A percentile compares a stretch with the other conserved stretches of the same genome.
Evolutionary conservation across 495 filamentous ascomycete genomes (phyloP).

Genomic region (Aspergillus haitiensis): DNA sequence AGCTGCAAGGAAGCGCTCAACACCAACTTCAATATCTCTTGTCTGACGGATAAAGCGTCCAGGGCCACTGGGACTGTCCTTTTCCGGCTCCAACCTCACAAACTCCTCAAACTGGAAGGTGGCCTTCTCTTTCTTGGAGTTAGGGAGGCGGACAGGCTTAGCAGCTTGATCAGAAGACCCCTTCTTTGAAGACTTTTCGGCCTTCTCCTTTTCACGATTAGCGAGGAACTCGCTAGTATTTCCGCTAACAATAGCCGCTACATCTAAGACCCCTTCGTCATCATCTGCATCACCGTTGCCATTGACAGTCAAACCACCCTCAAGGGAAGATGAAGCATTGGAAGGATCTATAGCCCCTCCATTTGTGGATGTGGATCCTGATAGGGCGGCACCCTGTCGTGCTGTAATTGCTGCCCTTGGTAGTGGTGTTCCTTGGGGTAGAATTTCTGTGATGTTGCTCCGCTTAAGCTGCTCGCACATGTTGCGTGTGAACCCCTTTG

Average conservation of each 20-base stretch:
- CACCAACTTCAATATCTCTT: slow-evolving; percentile 79
- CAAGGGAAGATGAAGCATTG: slow-evolving; percentile 43
- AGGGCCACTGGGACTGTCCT: slow-evolving; percentile 27
- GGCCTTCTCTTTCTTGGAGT: slow-evolving; percentile 73
- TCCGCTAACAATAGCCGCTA: slow-evolving; percentile 91
- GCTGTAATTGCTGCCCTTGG: slow-evolving; percentile 50
- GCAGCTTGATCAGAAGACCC: slow-evolving; percentile 48
- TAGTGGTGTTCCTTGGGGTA: slow-evolving; percentile 64
- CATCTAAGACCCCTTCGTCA: slow-evolving; percentile 86
- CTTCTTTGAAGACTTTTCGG: slow-evolving; percentile 73
- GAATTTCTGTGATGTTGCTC: slow-evolving; percentile 82
- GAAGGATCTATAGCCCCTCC: slow-evolving; percentile 37
- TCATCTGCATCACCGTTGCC: slow-evolving; percentile 51
- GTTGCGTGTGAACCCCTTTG: slow-evolving; percentile 72
- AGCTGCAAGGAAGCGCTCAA: slow-evolving; percentile 83
- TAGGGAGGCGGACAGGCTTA: slow-evolving; percentile 67
- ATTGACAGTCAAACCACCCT: slow-evolving; percentile 50
- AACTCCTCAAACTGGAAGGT: slow-evolving; percentile 83
- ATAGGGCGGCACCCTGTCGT: slow-evolving; percentile 60
- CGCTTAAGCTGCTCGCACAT: slow-evolving; percentile 97
- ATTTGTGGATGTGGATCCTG: slow-evolving; percentile 55
- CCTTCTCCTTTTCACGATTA: slow-evolving; percentile 88
- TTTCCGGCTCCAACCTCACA: slow-evolving; percentile 53
- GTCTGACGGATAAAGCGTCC: slow-evolving; percentile 44
- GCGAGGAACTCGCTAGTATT: slow-evolving; percentile 91